Evolutionary conservation across 2,329 filamentous ascomycete genomes (phyloP), one percentile per base, ranked within the genome.

Genomic region (Verticillium longisporum): DNA sequence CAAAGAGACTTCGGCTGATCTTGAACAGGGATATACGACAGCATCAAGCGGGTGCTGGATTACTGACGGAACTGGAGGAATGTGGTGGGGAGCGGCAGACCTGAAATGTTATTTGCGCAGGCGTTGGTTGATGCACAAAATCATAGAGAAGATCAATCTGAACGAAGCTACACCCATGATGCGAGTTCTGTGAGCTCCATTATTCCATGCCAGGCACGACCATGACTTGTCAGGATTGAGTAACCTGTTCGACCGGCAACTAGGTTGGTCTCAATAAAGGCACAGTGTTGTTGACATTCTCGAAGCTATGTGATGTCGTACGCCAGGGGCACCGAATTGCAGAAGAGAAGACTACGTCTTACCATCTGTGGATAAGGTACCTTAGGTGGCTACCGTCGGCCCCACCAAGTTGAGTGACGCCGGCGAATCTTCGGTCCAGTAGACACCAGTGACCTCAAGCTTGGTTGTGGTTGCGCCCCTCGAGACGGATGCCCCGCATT

Each of bases 11-110:
- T 36, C 5, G 15, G 55, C 72, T 77, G 67, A 77, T 65, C 26
- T 58, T 38, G 2, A 50, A 31, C 36, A 90, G 88, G 88, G 70
- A 81, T 91, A 67, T 91, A 89, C 63, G 88, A 91, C 68, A 83
- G 83, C 18, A 88, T 92, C 66, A 88, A 87, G 73, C 83, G 82
- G 68, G 80, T 86, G 1, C 70, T 91, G 59, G 79, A 88, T 15
- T 91, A 89, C 70, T 92, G 74, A 70, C 10, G 38, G 6, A 61
- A 64, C 6, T 38, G 34, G 4, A 4, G 32, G 31, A 38, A 13
- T 6, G 5, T 31, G 26, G 26, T 31, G 26, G 26, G 26, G 26
- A 55, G 34, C 26, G 55, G 31, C 10, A 26, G 50, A n/a, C 18
- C 45, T 26, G 21, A 18, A 18, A 18, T 21, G 45, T 53, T n/a